Conservation (phyloP, 2,329 filamentous ascomycete species). For the Raffaelea arxii region DNA sequence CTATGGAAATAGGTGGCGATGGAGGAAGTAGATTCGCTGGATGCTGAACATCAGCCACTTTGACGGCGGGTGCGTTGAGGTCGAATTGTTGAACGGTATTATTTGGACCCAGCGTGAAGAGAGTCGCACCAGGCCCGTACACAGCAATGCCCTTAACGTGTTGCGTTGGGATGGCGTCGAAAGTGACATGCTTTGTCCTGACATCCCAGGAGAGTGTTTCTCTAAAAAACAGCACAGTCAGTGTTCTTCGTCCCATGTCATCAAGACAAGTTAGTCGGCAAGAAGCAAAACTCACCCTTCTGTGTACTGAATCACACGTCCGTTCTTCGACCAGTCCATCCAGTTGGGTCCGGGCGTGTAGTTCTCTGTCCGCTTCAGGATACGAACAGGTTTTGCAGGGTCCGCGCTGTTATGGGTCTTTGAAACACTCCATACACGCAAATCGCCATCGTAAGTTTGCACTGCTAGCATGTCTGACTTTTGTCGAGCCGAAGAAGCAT, state of each 20-base stretch:
- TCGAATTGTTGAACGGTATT: conserved; percentile 94
- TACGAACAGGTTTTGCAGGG: conserved; percentile 77
- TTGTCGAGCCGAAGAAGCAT: conserved; percentile 89
- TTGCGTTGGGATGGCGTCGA: conserved; percentile 76
- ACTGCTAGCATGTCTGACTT: conserved; percentile 97
- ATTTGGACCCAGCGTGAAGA: conserved; percentile 84
- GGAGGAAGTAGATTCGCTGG: conserved; percentile 68
- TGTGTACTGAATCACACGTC: conserved; percentile 83
- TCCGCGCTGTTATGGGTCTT: conserved; percentile 66
- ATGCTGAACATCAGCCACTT: conserved; percentile 85
- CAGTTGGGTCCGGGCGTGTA: conserved; percentile 72
- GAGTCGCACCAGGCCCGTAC: conserved; percentile 79
- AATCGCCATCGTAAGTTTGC: conserved; percentile 82
- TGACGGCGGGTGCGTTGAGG: conserved; percentile 67
- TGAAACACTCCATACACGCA: conserved; percentile 92
- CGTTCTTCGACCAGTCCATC: conserved; percentile 98
- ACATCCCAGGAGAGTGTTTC: conserved; percentile 96
- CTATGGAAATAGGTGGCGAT: conserved; percentile 71
- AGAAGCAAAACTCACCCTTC: conserved; percentile 59
- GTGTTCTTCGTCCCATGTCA: no score
- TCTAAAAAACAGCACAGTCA: conserved; percentile 31
- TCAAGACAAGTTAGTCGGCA: conserved; percentile 5
- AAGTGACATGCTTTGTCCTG: conserved; percentile 91
- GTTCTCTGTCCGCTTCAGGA: conserved; percentile 71
- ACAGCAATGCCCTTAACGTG: conserved; percentile 74